phyloP scores from a whole-genome alignment of 1,284 basidiomycete species.

The Ceratobasidium sp. region DNA sequence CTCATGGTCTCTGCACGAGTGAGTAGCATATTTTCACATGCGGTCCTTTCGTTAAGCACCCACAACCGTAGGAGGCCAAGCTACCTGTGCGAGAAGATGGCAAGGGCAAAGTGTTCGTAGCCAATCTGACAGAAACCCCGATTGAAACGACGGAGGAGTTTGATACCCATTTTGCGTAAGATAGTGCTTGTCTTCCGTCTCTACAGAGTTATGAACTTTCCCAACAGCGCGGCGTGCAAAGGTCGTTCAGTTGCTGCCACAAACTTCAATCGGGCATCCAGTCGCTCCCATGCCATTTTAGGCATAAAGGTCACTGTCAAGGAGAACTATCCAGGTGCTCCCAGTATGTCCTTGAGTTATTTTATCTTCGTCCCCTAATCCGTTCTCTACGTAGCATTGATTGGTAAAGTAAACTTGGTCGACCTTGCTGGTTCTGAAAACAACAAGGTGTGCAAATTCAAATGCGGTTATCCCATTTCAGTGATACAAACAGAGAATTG shows the following conservation, averaged over 20 bases:
- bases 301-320: conserved; percentile 64
- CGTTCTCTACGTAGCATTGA: conserved; percentile 54
- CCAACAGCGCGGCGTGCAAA: conserved; percentile 47
- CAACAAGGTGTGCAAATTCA: conserved; percentile 64
- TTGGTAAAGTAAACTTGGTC: conserved; percentile 81
- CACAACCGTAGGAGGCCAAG: conserved; percentile 65
- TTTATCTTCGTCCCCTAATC: not conserved
- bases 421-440: conserved; percentile 89
- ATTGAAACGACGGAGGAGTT: conserved; percentile 36
- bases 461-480: not conserved
- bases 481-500: not conserved
- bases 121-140: conserved; percentile 62
- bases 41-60: conserved; percentile 31
- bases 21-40: conserved; percentile 45
- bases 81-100: conserved; percentile 80
- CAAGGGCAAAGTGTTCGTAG: conserved; percentile 76
- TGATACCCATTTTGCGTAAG: conserved; percentile 37
- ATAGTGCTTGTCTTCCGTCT: not conserved
- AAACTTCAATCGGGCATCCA: conserved; percentile 78
- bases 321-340: conserved; percentile 40
- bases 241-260: conserved; percentile 84
- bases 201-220: too few relatives aligned
- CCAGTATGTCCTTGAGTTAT: conserved; percentile 39
- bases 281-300: conserved; percentile 82
- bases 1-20: conserved; percentile 73